Conservation (phyloP, 2,329 filamentous ascomycete species). For the Alternaria rosae region DNA sequence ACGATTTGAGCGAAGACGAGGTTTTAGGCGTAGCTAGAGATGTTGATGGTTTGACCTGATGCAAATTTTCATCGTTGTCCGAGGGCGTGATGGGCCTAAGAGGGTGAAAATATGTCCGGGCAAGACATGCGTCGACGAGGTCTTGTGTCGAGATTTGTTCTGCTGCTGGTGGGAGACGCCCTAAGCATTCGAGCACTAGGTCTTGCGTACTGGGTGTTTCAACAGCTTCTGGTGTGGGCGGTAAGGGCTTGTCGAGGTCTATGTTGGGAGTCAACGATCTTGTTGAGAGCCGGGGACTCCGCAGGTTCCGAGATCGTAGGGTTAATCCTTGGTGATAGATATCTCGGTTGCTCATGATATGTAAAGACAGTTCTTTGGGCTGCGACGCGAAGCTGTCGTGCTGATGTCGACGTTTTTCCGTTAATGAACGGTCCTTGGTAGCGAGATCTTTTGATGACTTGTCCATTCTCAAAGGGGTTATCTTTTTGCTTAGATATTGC, state of each 20-base stretch:
- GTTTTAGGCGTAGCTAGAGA: not conserved
- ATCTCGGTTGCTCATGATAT: not conserved
- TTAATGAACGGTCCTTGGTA: not conserved
- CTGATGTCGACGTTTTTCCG: not conserved
- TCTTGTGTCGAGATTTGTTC: not conserved
- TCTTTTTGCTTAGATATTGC: not conserved
- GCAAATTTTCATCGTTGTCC: fast-evolving
- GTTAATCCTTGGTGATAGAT: not conserved
- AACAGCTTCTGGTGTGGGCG: fast-evolving
- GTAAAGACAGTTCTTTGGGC: not conserved
- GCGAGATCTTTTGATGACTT: not conserved
- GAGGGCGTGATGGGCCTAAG: not conserved
- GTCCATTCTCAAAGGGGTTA: no score
- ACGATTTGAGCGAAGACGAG: not conserved
- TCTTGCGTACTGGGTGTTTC: not conserved
- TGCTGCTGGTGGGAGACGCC: not conserved
- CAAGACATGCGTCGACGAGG: not conserved
- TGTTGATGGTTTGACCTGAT: not conserved
- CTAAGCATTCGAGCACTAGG: not conserved
- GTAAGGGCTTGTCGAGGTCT: not conserved
- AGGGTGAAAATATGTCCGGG: not conserved
- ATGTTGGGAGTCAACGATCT: not conserved
- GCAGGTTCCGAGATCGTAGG: not conserved
- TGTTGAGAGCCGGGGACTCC: not conserved
- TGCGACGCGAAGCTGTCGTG: not conserved